Evolutionary conservation across 495 filamentous ascomycete species (phyloP).

Genomic region (Penicillium samsonianum): DNA sequence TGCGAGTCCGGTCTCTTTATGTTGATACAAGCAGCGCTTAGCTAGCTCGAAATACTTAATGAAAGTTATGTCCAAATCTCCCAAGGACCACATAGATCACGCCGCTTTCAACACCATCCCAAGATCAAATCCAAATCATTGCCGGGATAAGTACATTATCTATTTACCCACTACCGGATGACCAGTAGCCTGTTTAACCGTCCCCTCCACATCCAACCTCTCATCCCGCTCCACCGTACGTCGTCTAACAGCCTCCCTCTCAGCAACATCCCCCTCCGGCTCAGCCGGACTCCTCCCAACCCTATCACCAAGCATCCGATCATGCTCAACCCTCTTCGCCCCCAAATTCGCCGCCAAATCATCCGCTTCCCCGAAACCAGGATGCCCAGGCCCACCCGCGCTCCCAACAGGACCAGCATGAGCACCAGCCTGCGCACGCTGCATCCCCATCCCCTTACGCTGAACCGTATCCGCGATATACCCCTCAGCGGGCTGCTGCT

Average conservation of each 20-base stretch:
- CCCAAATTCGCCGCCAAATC: constrained; percentile 45
- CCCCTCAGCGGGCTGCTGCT: constrained; percentile 55
- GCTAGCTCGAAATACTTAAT: constrained; percentile 9
- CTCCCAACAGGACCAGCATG: constrained; percentile 42
- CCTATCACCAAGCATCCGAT: constrained; percentile 38
- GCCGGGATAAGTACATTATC: neutral
- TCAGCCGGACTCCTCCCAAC: constrained; percentile 25
- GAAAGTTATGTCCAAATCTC: constrained; percentile 5
- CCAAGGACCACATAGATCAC: neutral
- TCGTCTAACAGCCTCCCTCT: constrained; percentile 33
- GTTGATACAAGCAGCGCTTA: constrained; percentile 4
- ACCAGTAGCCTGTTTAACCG: constrained; percentile 33
- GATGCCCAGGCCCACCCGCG: constrained; percentile 29
- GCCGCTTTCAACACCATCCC: neutral
- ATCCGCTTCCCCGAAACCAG: constrained; percentile 40
- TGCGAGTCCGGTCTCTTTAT: neutral
- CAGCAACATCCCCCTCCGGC: constrained; percentile 26
- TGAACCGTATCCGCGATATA: constrained; percentile 53
- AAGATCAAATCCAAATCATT: neutral
- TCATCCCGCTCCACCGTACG: constrained; percentile 34
- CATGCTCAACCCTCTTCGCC: constrained; percentile 49
- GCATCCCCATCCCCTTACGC: constrained; percentile 38
- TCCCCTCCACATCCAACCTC: constrained; percentile 33
- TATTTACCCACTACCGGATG: constrained; percentile 30
- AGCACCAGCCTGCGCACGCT: constrained; percentile 40